Evolutionary conservation across 2,329 filamentous ascomycete genomes (phyloP), one percentile per base, ranked within the genome.

Genomic region (Didymella keratinophila): DNA sequence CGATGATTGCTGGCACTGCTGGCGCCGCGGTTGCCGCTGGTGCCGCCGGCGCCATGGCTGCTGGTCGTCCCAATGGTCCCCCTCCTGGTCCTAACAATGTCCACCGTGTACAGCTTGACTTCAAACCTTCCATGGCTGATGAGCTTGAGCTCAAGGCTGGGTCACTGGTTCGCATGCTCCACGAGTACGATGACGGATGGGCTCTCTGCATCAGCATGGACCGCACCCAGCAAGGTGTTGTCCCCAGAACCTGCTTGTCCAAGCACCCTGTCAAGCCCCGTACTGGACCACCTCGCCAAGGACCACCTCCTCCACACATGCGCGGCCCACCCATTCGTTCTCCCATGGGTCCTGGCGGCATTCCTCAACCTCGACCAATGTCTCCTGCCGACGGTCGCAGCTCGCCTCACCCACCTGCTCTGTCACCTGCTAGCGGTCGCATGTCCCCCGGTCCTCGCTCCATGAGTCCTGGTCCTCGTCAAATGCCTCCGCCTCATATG

Each of bases 171-270:
- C 87, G 94, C 64, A 82, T 99, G 64, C 83, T 98, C 51, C 94
- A 98, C 73, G 93, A 97, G 78, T 99, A 98, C 71, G 95, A 99
- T 74, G 95, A 99, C 79, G 95, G 95, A 71, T 99, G 95, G 95
- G 92, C 93, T 72, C 91, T 98, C 54, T 97, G 93, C 78, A 90
- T 93, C 67, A 90, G 89, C 65, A 88, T 98, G 70, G 93, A 98
- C 78, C 90, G 93, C 64, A 93, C 92, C 60, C 85, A 91, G 70
- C 93, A 98, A 81, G 95, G 95, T 81, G 95, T 98, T 51, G 92
- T 91, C 56, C 95, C 95, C 14, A 88, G 95, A 67, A 97, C 93
- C 36, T 99, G 95, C 79, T 84, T 99, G 48, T 98, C 95, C 14
- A 91, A 92, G 57, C 89, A 93, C 48, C 92, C 94, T 18, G 90